These are phyloP conservation scores for Kondoa malvinella DNA, from an alignment of 768 basidiomycete genomes.

Conservation along the genomic window DNA sequence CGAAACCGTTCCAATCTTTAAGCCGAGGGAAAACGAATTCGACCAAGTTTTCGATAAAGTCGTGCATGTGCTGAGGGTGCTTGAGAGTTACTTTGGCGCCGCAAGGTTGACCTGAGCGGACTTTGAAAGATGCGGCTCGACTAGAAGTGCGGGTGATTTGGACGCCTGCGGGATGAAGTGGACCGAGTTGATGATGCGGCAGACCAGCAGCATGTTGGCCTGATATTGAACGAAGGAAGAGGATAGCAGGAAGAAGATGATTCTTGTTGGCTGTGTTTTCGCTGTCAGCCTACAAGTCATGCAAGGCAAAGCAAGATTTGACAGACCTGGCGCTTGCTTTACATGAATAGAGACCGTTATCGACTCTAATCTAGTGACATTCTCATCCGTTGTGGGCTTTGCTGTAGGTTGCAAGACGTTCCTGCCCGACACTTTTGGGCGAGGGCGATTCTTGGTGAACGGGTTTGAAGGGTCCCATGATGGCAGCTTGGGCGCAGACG, in stretches of 20 bases:
- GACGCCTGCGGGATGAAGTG: slow-evolving; percentile 43
- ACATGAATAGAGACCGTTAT: slow-evolving; percentile 74
- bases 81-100: slow-evolving; percentile 80
- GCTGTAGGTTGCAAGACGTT: slow-evolving; percentile 39
- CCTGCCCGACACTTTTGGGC: slow-evolving; percentile 41
- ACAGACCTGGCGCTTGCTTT: slow-evolving; percentile 48
- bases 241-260: slow-evolving; percentile 63
- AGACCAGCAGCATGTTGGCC: slow-evolving; percentile 50
- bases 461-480: slow-evolving; percentile 52
- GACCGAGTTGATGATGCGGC: slow-evolving; percentile 1
- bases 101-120: slow-evolving; percentile 60
- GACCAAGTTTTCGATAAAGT: slow-evolving; percentile 68
- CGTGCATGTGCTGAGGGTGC: slow-evolving; percentile 78
- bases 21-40: slow-evolving; percentile 92
- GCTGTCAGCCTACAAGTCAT: background rate
- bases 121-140: slow-evolving; percentile 57
- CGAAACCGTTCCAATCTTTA: slow-evolving; percentile 71
- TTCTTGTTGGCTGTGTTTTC: slow-evolving; percentile 39
- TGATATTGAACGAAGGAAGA: slow-evolving; percentile 69
- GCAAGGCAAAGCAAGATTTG: background rate
- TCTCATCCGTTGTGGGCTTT: slow-evolving; percentile 49
- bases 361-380: slow-evolving; percentile 58
- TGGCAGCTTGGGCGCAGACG: slow-evolving; percentile 37
- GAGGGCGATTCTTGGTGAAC: slow-evolving; percentile 58
- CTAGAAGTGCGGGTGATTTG: slow-evolving; percentile 50